phyloP scores from a whole-genome alignment of 2,329 filamentous ascomycete genomes.

The Microdochium trichocladiopsis region DNA sequence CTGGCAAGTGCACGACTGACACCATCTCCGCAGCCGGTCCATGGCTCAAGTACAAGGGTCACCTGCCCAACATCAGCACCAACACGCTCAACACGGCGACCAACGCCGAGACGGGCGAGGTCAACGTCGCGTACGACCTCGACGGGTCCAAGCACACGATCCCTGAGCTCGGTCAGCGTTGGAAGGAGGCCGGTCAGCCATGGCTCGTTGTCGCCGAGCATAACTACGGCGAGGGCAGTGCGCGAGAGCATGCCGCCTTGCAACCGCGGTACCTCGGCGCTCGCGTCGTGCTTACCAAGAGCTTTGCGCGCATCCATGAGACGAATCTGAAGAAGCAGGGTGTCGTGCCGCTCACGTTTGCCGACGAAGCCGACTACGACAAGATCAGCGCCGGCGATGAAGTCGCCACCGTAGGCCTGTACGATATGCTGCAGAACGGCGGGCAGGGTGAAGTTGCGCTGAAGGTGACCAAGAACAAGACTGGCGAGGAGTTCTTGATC shows the following conservation, averaged over 20 bases:
- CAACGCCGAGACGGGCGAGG: conserved; percentile 87
- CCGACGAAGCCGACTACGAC: conserved; percentile 82
- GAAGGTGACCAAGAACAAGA: conserved; percentile 50
- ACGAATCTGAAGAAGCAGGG: conserved; percentile 97
- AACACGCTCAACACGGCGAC: conserved; percentile 96
- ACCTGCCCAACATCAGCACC: conserved; percentile 93
- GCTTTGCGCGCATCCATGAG: conserved; percentile 88
- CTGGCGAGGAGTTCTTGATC: conserved; percentile 60
- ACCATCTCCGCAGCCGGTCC: conserved; percentile 96
- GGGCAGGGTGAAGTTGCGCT: conserved; percentile 74
- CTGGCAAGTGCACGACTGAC: conserved; percentile 97
- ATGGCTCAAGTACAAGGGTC: conserved; percentile 99
- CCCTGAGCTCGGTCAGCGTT: conserved; percentile 77
- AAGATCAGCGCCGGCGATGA: conserved; percentile 74
- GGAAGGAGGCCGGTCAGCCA: conserved; percentile 66
- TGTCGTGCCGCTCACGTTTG: conserved; percentile 89
- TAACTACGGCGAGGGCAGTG: conserved; percentile 92
- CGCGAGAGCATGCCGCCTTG: conserved; percentile 81
- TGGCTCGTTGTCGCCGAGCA: conserved; percentile 97
- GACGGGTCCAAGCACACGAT: conserved; percentile 71
- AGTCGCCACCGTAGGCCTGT: conserved; percentile 74
- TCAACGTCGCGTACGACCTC: conserved; percentile 85
- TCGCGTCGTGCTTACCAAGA: conserved; percentile 76
- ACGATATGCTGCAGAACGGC: conserved; percentile 70
- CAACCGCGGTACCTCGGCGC: conserved; percentile 89